A percentile compares a stretch with the other conserved stretches of the same genome.
These are phyloP conservation scores for Cokeromyces recurvatus DNA, from an alignment of 371 early-diverging fungal species.

Conservation along the genomic window DNA sequence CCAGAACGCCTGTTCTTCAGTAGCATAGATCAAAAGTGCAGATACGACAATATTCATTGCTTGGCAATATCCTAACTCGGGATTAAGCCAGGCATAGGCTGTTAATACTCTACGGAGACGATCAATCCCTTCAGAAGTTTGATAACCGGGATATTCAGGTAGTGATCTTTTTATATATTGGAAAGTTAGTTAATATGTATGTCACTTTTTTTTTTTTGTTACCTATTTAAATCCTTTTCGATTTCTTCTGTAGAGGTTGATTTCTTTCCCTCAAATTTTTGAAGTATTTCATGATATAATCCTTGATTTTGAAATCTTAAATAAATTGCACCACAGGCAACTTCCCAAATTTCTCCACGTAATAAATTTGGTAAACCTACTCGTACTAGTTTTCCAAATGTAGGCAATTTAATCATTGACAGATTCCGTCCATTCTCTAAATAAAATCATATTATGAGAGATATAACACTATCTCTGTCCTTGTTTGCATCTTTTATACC, in stretches of 20 bases:
- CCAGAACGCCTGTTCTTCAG: constrained; percentile 98
- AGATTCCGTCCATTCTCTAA: constrained; percentile 87
- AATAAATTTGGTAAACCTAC: constrained; percentile 89
- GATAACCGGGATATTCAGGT: constrained; percentile 94
- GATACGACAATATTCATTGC: constrained; percentile 98
- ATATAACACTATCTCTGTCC: not conserved
- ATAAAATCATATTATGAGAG: not conserved
- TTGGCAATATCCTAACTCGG: constrained; percentile 96
- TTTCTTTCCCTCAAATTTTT: constrained; percentile 61
- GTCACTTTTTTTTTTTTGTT: not conserved
- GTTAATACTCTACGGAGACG: constrained; percentile 85
- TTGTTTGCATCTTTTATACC: too few relatives aligned
- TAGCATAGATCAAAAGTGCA: constrained; percentile 87
- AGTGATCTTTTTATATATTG: constrained; percentile 46
- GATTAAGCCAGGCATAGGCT: constrained; percentile 82
- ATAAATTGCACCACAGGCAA: constrained; percentile 86
- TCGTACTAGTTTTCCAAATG: constrained; percentile 86
- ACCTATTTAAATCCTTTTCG: constrained; percentile 95
- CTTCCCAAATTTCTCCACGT: constrained; percentile 96
- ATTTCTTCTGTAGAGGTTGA: constrained; percentile 90
- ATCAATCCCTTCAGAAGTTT: constrained; percentile 86
- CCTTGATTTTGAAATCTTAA: constrained; percentile 84
- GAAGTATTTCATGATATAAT: constrained; percentile 74
- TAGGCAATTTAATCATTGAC: constrained; percentile 74
- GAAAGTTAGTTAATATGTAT: too few relatives aligned